Conservation (phyloP, 2,329 filamentous ascomycete genomes). For the Aureobasidium leucospermi region DNA sequence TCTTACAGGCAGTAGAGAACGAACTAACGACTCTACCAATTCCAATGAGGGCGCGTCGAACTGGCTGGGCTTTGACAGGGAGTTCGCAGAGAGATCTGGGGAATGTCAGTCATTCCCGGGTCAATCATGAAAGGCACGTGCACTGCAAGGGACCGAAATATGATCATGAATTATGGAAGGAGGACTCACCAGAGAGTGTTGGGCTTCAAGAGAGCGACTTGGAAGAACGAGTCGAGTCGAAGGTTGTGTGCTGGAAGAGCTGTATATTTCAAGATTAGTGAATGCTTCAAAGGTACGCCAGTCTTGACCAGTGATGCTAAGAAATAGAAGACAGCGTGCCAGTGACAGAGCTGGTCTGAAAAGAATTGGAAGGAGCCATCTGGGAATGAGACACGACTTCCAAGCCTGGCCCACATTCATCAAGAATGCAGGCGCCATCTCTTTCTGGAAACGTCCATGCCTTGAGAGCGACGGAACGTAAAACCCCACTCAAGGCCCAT, state of each 20-base stretch:
- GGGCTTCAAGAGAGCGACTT: not conserved
- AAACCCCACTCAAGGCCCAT: not conserved
- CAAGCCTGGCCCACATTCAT: not conserved
- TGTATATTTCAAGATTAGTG: constrained; percentile 1
- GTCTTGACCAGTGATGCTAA: not conserved
- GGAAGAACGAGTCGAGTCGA: not conserved
- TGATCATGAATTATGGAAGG: not conserved
- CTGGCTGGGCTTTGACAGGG: constrained; percentile 25
- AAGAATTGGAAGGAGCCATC: not conserved
- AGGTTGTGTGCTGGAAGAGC: not conserved
- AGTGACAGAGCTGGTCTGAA: not conserved
- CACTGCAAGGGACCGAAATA: constrained; percentile 5
- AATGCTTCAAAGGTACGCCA: not conserved
- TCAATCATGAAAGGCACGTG: constrained; percentile 20
- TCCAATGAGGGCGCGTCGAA: constrained; percentile 20
- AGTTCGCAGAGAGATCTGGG: constrained; percentile 34
- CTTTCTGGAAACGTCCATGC: constrained; percentile 2
- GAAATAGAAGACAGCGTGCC: not conserved
- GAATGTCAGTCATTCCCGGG: constrained; percentile 36
- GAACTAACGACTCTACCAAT: constrained; percentile 48
- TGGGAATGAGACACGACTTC: constrained; percentile 6
- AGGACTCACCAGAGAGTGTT: constrained; percentile 2
- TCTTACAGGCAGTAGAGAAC: constrained; percentile 38
- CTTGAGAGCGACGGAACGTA: not conserved
- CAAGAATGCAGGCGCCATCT: constrained; percentile 3